Conservation (phyloP, 495 filamentous ascomycete species). For the Aspergillus saccharolyticus region DNA sequence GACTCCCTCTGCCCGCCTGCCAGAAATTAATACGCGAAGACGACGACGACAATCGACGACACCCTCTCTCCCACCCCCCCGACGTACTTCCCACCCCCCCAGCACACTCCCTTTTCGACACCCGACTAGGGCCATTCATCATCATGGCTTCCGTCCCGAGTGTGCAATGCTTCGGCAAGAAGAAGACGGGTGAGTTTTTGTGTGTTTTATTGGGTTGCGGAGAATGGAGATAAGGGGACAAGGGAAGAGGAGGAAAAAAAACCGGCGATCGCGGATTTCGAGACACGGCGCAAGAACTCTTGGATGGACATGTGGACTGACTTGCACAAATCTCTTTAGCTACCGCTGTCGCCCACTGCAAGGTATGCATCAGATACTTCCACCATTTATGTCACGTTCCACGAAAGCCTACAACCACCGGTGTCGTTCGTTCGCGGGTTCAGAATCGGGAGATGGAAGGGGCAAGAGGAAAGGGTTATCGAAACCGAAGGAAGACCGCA, state of each 20-base stretch:
- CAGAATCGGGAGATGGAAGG: conserved; percentile 9
- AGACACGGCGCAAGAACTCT: not conserved
- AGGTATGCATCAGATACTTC: conserved; percentile 52
- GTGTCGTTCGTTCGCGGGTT: conserved; percentile 8
- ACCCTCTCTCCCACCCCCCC: conserved; percentile 8
- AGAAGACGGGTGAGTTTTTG: conserved; percentile 64
- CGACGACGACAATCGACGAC: conserved; percentile 16
- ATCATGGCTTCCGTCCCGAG: conserved; percentile 77
- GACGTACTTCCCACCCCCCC: conserved; percentile 12
- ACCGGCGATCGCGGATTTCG: too few species aligned
- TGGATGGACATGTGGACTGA: conserved; percentile 3
- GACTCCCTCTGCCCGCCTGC: conserved; percentile 2
- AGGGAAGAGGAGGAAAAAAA: not conserved
- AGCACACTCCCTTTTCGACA: conserved; percentile 44
- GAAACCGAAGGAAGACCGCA: not conserved
- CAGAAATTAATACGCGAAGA: conserved; percentile 14
- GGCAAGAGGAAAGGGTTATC: conserved; percentile 7
- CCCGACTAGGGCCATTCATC: conserved; percentile 42
- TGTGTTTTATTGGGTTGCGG: conserved; percentile 1
- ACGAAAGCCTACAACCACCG: not conserved
- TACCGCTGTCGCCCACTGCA: conserved; percentile 89
- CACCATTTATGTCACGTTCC: conserved; percentile 1
- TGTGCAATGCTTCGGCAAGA: conserved; percentile 95
- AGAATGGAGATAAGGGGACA: not conserved
- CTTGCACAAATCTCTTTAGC: conserved; percentile 48